A percentile compares a stretch with the other conserved stretches of the same genome.
phyloP scores from a whole-genome alignment of 345 rosid genomes.

The Adansonia digitata region DNA sequence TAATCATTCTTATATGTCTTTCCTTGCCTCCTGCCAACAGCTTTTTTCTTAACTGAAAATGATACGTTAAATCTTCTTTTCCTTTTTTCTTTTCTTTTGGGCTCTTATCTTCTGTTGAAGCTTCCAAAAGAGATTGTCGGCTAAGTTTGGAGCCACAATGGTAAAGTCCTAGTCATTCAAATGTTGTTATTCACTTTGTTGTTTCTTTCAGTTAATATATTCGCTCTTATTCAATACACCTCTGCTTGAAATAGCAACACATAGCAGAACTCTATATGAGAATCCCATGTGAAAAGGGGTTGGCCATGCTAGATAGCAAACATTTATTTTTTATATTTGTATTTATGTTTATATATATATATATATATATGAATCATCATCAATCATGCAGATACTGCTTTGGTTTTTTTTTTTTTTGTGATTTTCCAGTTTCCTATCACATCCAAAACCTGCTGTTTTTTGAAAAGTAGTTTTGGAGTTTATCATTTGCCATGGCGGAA shows the following conservation, averaged over 20 bases:
- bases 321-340: no score
- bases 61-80: neutral
- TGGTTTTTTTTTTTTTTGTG: neutral
- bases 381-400: slow-evolving; percentile 12
- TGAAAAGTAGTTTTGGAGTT: slow-evolving; percentile 20
- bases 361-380: neutral
- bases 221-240: slow-evolving; percentile 20
- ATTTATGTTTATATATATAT: neutral
- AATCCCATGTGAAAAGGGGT: slow-evolving; percentile 21
- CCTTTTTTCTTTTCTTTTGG: neutral
- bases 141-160: slow-evolving; percentile 1
- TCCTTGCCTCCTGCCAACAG: neutral
- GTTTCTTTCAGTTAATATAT: slow-evolving; percentile 25
- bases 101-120: neutral
- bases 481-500: slow-evolving; percentile 18
- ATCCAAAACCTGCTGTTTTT: slow-evolving; percentile 24
- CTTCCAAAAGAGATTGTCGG: slow-evolving; percentile 16
- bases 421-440: slow-evolving; percentile 25
- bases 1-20: neutral
- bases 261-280: neutral
- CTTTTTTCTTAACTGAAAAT: slow-evolving; percentile 8
- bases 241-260: neutral
- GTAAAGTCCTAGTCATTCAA: neutral
- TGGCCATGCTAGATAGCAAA: no score
- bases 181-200: slow-evolving; percentile 26